Base-by-base conservation (phyloP, 371 early-diverging fungal genomes). In the Dichotomocladium elegans region DNA sequence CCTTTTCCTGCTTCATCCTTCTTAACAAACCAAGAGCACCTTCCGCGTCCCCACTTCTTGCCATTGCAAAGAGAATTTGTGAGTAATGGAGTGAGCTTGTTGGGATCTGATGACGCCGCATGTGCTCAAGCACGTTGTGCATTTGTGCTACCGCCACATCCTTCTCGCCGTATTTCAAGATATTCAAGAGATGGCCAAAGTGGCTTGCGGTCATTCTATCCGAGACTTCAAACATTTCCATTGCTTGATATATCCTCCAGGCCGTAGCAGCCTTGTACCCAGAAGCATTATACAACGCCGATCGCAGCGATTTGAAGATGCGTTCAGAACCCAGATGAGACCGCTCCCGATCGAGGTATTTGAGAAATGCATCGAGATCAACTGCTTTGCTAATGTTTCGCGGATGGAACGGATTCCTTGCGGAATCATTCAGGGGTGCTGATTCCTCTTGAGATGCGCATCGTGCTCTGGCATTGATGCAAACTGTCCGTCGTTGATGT, bases 41-140 rank as follows among this genome's bases (percentile, higher is more conserved):
- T 28, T 48, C 24, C 1, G 58, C 59, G 6, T 63, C 41, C 1
- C 70, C 70, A 15, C 54, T 52, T 46, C 65, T 41, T 35, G 60
- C 51, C 60, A 76, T 54, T 1, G 64, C 63, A 53, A 53, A 76
- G n/a, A 76, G 24, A 2, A 72, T 55, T 28, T 76, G 76, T 3
- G 54, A 51, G 30, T 59, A 53, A 57, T 60, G 47, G 43, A 26
- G 42, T 35, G 63, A 34, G 43, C 51, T n/a, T 37, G 40, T 43
- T 27, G 41, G 41, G 47, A 10, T 53, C 41, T 21, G 33, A 27
- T 34, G 26, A 9, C 28, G 42, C 41, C 53, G 61, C 41, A 72
- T 70, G 22, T 66, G 54, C n/a, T 63, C 56, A 31, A 70, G 41
- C 8, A 76, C 51, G 1, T 44, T 24, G 25, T 70, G 21, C 62